Percentiles rank a stretch among this genome's conserved stretches.
Evolutionary conservation across 768 basidiomycete species (phyloP).

Genomic region (Clavulina sp.): DNA sequence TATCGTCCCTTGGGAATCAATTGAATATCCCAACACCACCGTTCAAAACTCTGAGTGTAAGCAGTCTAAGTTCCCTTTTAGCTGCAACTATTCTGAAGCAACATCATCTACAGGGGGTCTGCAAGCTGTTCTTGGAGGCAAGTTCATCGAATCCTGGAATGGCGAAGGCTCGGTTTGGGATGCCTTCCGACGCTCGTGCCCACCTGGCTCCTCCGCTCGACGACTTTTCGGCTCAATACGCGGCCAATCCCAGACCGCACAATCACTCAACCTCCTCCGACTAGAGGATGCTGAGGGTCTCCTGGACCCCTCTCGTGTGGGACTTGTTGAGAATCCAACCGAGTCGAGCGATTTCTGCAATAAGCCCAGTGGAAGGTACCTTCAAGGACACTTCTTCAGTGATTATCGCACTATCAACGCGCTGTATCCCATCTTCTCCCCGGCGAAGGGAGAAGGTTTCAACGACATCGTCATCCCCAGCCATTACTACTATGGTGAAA

Average conservation of each 20-base stretch:
- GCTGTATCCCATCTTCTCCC: conserved; percentile 88
- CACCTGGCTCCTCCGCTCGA: conserved; percentile 59
- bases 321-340: conserved; percentile 15
- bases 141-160: conserved; percentile 71
- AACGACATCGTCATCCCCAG: conserved; percentile 86
- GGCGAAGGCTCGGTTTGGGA: conserved; percentile 84
- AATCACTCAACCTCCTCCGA: conserved; percentile 16
- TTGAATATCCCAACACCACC: conserved; percentile 54
- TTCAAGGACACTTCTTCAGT: conserved; percentile 92
- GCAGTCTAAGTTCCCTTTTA: neutral
- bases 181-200: conserved; percentile 81
- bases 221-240: conserved; percentile 68
- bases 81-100: neutral
- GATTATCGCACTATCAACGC: conserved; percentile 83
- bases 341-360: conserved; percentile 51
- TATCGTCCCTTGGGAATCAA: conserved; percentile 82
- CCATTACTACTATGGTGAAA: conserved; percentile 86
- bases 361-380: conserved; percentile 65
- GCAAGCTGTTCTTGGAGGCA: conserved; percentile 37
- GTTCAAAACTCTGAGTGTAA: conserved; percentile 14
- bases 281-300: conserved; percentile 13
- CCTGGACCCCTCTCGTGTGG: conserved; percentile 11
- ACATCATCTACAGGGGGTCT: conserved; percentile 30
- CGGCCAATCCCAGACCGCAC: conserved; percentile 2
- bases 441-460: conserved; percentile 72